Percentiles rank a stretch among this genome's conserved stretches.
Conservation (phyloP, 2,329 filamentous ascomycete species). For the Zymoseptoria brevis region DNA sequence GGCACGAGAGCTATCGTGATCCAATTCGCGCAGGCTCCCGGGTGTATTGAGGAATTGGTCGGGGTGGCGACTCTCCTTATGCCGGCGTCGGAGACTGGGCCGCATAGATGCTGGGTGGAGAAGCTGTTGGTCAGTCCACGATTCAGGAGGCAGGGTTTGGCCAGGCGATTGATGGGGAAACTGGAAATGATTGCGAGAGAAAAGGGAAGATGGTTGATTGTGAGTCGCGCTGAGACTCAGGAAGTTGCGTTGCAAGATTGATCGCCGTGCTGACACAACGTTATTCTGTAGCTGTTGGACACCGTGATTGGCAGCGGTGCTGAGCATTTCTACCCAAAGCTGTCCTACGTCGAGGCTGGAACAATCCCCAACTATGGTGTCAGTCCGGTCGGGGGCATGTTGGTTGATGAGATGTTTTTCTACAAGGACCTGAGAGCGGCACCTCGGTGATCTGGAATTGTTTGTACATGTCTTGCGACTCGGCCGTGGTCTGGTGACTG, state of each 20-base stretch:
- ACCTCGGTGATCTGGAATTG: neutral
- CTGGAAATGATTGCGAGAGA: conserved; percentile 48
- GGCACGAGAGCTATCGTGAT: conserved; percentile 45
- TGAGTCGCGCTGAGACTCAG: conserved; percentile 31
- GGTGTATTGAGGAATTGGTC: conserved; percentile 37
- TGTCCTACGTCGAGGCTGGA: conserved; percentile 52
- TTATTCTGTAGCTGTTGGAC: conserved; percentile 40
- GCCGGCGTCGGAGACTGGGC: conserved; percentile 48
- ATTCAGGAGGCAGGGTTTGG: conserved; percentile 46
- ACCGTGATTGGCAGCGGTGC: conserved; percentile 47
- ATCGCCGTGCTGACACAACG: neutral
- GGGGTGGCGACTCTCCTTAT: conserved; percentile 50
- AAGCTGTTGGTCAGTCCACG: conserved; percentile 50
- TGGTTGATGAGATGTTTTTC: conserved; percentile 49
- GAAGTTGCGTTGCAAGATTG: neutral
- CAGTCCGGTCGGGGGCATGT: conserved; percentile 39
- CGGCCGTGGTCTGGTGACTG: neutral
- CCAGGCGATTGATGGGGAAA: conserved; percentile 44
- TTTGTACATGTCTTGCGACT: neutral
- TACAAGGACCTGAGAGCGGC: conserved; percentile 47
- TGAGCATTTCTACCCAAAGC: conserved; percentile 46
- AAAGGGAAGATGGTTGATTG: conserved; percentile 46
- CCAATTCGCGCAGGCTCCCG: conserved; percentile 9
- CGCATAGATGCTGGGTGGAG: conserved; percentile 49
- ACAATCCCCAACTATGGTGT: conserved; percentile 48